These are phyloP conservation scores for Lyophyllum shimeji DNA, from an alignment of 768 basidiomycete genomes.

Conservation along the genomic window DNA sequence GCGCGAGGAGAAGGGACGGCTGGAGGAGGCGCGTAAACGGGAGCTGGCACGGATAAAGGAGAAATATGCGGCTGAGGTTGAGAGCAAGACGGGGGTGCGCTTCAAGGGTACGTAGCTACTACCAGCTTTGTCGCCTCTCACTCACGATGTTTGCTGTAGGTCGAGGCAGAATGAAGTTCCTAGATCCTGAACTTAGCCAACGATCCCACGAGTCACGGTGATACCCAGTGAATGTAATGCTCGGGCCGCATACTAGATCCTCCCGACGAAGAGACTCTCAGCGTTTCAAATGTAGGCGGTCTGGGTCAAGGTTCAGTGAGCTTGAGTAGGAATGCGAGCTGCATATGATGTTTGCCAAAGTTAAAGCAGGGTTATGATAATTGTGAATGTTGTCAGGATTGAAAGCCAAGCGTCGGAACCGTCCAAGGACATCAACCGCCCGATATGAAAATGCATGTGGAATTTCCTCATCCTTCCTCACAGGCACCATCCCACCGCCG, in stretches of 20 bases:
- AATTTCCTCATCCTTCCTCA: neutral
- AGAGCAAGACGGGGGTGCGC: conserved; percentile 47
- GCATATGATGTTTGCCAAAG: no score
- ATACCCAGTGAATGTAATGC: neutral
- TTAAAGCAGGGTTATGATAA: no score
- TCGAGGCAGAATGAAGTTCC: conserved; percentile 66
- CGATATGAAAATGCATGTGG: no score
- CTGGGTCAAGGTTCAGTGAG: no score
- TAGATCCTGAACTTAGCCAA: conserved; percentile 50
- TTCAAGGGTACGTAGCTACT: conserved; percentile 53
- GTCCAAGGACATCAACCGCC: no score
- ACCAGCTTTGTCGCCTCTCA: neutral
- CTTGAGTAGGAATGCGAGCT: no score
- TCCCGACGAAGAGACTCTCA: no score
- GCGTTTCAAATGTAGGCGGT: no score
- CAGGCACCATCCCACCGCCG: conserved; percentile 21
- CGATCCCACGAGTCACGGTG: conserved; percentile 1
- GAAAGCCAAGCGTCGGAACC: no score
- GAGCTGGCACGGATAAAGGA: conserved; percentile 51
- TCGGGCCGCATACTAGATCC: no score
- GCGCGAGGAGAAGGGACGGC: conserved; percentile 61
- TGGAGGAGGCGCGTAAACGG: conserved; percentile 42
- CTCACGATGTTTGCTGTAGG: conserved; percentile 33
- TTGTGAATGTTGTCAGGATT: no score
- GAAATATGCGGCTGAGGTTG: conserved; percentile 30